Evolutionary conservation across 192 early-diverging fungal species (phyloP).

Genomic region (Umbelopsis sp.): DNA sequence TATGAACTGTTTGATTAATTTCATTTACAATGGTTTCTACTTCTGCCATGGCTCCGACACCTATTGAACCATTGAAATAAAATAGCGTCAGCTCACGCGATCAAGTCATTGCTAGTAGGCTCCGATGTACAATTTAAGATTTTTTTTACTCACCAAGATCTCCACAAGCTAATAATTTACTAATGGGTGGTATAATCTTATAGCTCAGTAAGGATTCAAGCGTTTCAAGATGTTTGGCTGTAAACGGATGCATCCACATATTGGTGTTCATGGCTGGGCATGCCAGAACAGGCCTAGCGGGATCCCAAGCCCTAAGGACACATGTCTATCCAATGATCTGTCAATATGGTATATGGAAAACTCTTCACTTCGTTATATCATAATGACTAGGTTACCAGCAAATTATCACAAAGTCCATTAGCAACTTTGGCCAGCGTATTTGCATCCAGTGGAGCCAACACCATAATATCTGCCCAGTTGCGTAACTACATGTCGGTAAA

Average conservation of each 20-base stretch:
- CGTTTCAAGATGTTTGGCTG: conserved; percentile 64
- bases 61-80: conserved; percentile 28
- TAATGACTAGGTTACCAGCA: conserved; percentile 62
- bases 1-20: conserved; percentile 27
- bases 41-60: conserved; percentile 90
- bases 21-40: conserved; percentile 60
- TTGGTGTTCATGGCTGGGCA: conserved; percentile 97
- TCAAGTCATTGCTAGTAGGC: too few relatives aligned
- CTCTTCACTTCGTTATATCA: background rate
- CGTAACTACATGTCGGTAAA: conserved; percentile 61
- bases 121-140: too few relatives aligned
- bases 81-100: too few relatives aligned
- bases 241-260: conserved; percentile 97
- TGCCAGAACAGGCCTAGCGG: conserved; percentile 62
- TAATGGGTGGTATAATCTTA: conserved; percentile 73
- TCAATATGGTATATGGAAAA: background rate
- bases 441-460: conserved; percentile 91
- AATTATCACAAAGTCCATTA: conserved; percentile 90
- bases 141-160: conserved; percentile 73
- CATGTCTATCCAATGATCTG: conserved; percentile 63
- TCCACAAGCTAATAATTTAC: conserved; percentile 89
- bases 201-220: conserved; percentile 60
- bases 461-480: conserved; percentile 91
- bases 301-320: conserved; percentile 89
- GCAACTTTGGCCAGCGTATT: conserved; percentile 93